Evolutionary conservation across 2,329 filamentous ascomycete genomes (phyloP), one percentile per base, ranked within the genome.

Genomic region (Exophiala phaeomuriformis): DNA sequence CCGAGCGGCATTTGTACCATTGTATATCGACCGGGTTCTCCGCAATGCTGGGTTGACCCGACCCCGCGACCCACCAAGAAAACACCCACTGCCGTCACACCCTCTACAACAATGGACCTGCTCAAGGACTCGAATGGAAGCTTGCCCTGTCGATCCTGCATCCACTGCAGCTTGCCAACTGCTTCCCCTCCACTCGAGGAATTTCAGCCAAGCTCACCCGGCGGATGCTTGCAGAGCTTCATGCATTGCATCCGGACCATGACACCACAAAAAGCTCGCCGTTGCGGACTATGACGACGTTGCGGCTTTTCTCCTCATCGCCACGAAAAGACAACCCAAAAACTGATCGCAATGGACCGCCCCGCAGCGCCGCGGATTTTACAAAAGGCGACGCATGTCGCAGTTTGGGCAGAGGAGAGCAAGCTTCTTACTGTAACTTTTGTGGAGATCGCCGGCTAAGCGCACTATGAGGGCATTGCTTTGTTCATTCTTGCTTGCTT

Each of bases 21-120:
- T 47, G 36, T 7, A 44, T 6, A 7, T 30, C n/a, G 33, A 47
- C 49, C 52, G 42, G 42, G 41, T 53, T 57, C 55, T 50, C 55
- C 55, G 55, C 55, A 57, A 51, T 46, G n/a, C 33, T 43, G 33
- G 19, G 10, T 49, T 35, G 7, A 36, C 33, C 35, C 32, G 12
- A 49, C 47, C 47, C 46, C 39, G 32, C 36, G 32, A 39, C 5
- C 29, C 10, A 5, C n/a, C 40, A 44, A 36, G 45, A 48, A 32
- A 47, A 19, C 19, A 19, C 19, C 36, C 36, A 39, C 30, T 55
- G 48, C 44, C 36, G 52, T 55, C 47, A 49, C 31, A 41, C 29
- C 43, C 27, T 29, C 28, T 10, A 10, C 6, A 35, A 6, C 33
- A 6, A 6, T 2, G 33, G 33, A 6, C 33, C 6, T 10, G 6